Evolutionary conservation across 345 rosid species (phyloP).

Genomic region (Salix koriyanagi): DNA sequence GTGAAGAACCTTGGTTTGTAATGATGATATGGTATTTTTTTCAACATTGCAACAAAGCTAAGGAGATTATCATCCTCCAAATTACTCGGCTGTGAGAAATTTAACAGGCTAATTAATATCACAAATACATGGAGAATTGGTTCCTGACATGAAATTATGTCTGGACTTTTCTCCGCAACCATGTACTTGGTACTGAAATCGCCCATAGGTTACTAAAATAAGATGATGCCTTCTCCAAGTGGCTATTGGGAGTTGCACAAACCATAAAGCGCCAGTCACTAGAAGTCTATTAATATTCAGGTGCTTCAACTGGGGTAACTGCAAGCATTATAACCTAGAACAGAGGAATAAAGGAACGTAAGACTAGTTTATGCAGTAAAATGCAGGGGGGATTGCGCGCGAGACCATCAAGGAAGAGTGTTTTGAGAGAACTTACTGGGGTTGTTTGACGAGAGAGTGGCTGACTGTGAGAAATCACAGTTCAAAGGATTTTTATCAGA

Average conservation of each 20-base stretch:
- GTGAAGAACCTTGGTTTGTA: not conserved
- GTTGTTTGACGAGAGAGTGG: slow-evolving; percentile 20
- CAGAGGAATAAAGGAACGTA: not conserved
- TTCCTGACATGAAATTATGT: too few relatives aligned
- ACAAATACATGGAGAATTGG: too few relatives aligned
- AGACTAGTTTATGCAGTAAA: not conserved
- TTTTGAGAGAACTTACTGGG: slow-evolving; percentile 6
- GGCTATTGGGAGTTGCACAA: too few relatives aligned
- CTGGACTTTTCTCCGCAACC: too few relatives aligned
- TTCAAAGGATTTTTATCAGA: slow-evolving; percentile 44
- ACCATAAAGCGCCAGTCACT: not conserved
- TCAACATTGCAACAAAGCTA: too few relatives aligned
- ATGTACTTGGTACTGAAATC: too few relatives aligned
- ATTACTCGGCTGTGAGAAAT: too few relatives aligned
- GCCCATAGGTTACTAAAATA: too few relatives aligned
- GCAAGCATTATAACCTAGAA: slow-evolving; percentile 40
- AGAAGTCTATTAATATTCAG: not conserved
- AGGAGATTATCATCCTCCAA: too few relatives aligned
- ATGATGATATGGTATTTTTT: too few relatives aligned
- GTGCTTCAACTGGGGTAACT: slow-evolving; percentile 35
- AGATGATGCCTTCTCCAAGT: too few relatives aligned
- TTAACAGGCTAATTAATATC: too few relatives aligned
- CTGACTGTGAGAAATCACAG: slow-evolving; percentile 77
- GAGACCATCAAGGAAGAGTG: not conserved
- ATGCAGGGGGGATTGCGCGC: not conserved